Base-by-base conservation (phyloP, 202 grass and related monocot genomes). In the Setaria italica region DNA sequence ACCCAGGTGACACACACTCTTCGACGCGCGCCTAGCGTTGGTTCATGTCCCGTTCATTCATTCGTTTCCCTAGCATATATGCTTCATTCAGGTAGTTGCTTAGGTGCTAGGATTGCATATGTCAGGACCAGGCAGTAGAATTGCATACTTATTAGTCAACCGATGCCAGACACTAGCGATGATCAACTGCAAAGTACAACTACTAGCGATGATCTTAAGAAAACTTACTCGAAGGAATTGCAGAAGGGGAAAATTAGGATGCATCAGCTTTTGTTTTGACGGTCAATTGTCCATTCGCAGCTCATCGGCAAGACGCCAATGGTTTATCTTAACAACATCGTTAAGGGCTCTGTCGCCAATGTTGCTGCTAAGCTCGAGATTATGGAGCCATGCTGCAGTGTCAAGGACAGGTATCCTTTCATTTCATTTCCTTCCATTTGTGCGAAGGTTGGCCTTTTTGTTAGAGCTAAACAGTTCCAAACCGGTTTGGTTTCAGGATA, bases 231-330 rank as follows among this genome's bases (percentile, higher is more conserved):
- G 11, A 19, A 37, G 0, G 14, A 56, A 39, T 39, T 9, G 11
- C 39, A 3, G 30, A 17, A 16, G 1, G 8, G 66, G 37, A 2
- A 25, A 46, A 59, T 58, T 6, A 37, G 16, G 55, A 35, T 60
- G 6, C 42, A 62, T 1, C 55, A 62, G 10, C 17, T 6, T 62
- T 50, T 49, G 3, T 78, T 69, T 55, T 90, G 54, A 82, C 14
- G 30, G 32, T 48, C 43, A 73, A 67, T 51, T 74, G 30, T 87
- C 17, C 67, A 8, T 74, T 83, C 6, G 33, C 91, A 98, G 96
- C 93, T 98, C 62, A 98, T 98, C 9, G 96, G 96, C 73, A 98
- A 95, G 84, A 98, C 96, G 6, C 96, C 96, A 5, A 94, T 99
- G 96, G 96, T 99, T 21, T 99, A 94, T 68, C 91, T 99, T 45